Evolutionary conservation across 2,329 filamentous ascomycete genomes (phyloP).

Genomic region (Cytospora piceae): DNA sequence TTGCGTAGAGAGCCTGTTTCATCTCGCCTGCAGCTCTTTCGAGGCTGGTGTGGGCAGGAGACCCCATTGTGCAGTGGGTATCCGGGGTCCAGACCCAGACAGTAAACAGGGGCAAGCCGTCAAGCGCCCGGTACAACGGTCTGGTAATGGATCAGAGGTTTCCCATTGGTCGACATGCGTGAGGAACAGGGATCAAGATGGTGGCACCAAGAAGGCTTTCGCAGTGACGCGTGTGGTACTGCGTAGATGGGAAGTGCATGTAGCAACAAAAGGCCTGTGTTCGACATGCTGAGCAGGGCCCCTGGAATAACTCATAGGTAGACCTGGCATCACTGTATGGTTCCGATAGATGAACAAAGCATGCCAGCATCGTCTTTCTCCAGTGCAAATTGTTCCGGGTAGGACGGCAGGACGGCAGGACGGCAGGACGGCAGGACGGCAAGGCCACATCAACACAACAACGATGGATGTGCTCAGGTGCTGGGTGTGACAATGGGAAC

Average conservation of each 20-base stretch:
- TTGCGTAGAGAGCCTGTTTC: constrained; percentile 20
- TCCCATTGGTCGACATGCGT: constrained; percentile 14
- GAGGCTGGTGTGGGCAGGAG: constrained; percentile 3
- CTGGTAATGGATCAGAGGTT: constrained; percentile 1
- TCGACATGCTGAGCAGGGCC: background rate
- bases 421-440: constrained; percentile 7
- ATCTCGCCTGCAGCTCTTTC: constrained; percentile 26
- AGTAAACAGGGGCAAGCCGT: background rate
- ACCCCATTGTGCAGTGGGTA: background rate
- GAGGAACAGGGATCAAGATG: constrained; percentile 6
- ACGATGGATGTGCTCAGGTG: background rate
- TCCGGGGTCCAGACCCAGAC: constrained; percentile 8
- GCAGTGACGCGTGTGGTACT: background rate
- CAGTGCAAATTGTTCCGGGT: constrained; percentile 1
- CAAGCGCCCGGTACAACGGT: constrained; percentile 27
- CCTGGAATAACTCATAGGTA: background rate
- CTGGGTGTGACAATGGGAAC: background rate
- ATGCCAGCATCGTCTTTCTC: constrained; percentile 5
- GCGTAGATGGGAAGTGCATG: background rate
- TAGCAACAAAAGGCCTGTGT: background rate
- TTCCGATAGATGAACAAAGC: constrained; percentile 7
- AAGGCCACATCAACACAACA: background rate
- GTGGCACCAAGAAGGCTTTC: background rate
- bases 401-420: constrained; percentile 4
- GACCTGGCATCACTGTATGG: background rate